A percentile compares a stretch with the other conserved stretches of the same genome.
Conservation (phyloP, 148 eudicot species). For the Dysphania ambrosioides region DNA sequence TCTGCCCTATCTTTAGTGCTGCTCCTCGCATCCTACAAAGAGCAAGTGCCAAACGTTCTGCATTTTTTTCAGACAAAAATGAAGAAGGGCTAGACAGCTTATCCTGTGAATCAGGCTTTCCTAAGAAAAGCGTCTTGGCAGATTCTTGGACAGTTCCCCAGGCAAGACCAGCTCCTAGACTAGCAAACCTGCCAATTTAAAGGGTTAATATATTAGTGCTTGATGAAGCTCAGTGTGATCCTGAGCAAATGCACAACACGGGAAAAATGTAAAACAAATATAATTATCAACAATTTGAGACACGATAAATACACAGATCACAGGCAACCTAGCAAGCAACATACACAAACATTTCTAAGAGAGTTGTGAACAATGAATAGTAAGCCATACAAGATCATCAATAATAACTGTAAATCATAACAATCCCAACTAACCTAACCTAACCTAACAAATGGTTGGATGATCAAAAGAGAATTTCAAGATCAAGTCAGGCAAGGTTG, state of each 20-base stretch:
- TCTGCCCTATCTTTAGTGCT: constrained; percentile 92
- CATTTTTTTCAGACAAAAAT: constrained; percentile 76
- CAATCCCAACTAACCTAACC: not conserved
- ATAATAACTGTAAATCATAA: not conserved
- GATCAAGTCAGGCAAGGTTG: not conserved
- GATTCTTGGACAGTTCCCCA: constrained; percentile 98
- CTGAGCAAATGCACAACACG: not conserved
- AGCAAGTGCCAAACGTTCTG: constrained; percentile 93
- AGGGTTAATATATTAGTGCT: not conserved
- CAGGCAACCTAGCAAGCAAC: not conserved
- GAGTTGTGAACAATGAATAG: not conserved
- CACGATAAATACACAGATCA: not conserved
- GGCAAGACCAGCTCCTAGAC: constrained; percentile 97
- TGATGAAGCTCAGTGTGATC: not conserved
- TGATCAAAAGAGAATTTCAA: not conserved
- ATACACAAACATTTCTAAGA: not conserved
- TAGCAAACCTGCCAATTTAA: constrained; percentile 64
- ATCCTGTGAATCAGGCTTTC: constrained; percentile 40
- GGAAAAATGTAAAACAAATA: not conserved
- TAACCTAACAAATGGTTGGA: not conserved
- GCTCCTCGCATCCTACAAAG: constrained; percentile 99
- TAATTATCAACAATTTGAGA: not conserved
- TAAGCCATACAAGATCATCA: not conserved
- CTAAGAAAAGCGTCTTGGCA: constrained; percentile 68
- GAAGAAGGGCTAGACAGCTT: constrained; percentile 62